These are phyloP conservation scores for Cladophialophora carrionii DNA, from an alignment of 2,329 filamentous ascomycete species.

Conservation along the genomic window DNA sequence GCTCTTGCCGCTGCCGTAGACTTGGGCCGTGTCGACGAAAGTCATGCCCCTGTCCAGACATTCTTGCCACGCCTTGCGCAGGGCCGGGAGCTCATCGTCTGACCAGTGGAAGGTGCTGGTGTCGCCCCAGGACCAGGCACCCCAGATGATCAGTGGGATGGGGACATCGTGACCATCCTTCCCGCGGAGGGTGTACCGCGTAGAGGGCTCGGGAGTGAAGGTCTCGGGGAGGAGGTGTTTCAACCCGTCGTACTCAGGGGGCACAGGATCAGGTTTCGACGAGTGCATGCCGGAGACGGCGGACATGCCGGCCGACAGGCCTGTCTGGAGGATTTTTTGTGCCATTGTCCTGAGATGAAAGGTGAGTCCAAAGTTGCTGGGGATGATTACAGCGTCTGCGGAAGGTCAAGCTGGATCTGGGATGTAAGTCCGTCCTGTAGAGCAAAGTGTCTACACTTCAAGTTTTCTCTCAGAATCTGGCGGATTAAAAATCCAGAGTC, in stretches of 20 bases:
- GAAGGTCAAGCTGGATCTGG: too few species aligned
- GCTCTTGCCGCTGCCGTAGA: slow-evolving; percentile 49
- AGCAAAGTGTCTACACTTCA: too few species aligned
- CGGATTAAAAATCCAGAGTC: too few species aligned
- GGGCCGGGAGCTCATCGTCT: slow-evolving; percentile 43
- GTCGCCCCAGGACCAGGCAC: slow-evolving; percentile 42
- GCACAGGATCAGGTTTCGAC: slow-evolving; percentile 18
- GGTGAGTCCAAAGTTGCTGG: too few species aligned
- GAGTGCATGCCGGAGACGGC: slow-evolving; percentile 25
- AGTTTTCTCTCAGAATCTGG: too few species aligned
- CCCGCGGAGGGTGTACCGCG: slow-evolving; percentile 38
- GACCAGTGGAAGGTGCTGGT: slow-evolving; percentile 44
- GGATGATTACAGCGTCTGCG: too few species aligned
- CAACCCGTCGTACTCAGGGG: slow-evolving; percentile 21
- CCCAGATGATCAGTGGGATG: slow-evolving; percentile 40
- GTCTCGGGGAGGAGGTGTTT: slow-evolving; percentile 8
- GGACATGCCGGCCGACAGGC: slow-evolving; percentile 24
- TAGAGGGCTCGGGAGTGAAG: slow-evolving; percentile 32
- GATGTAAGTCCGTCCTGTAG: too few species aligned
- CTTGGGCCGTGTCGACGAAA: slow-evolving; percentile 53
- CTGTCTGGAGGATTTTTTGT: slow-evolving; percentile 25
- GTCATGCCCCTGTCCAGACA: slow-evolving; percentile 46
- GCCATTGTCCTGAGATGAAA: slow-evolving; percentile 6
- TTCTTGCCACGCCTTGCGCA: slow-evolving; percentile 47
- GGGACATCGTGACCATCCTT: slow-evolving; percentile 37